These are phyloP conservation scores for Xylariomycetidae sp. DNA, from an alignment of 2,329 filamentous ascomycete genomes.

Conservation along the genomic window DNA sequence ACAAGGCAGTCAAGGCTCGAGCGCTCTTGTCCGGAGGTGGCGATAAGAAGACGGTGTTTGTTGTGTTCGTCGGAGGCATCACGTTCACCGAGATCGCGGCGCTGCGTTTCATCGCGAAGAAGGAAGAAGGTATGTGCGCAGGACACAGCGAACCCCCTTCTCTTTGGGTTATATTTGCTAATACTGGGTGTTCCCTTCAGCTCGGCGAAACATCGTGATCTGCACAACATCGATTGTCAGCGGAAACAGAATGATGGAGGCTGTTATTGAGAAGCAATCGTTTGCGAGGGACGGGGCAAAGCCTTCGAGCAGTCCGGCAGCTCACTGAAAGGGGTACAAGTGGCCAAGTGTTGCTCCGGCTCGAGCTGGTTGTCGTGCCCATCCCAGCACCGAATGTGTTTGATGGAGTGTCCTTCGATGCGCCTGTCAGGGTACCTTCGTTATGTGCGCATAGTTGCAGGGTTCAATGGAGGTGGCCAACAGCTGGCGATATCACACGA, in stretches of 20 bases:
- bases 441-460: no score
- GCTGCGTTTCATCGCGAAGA: conserved; percentile 78
- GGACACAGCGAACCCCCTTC: not conserved
- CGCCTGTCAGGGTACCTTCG: no score
- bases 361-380: no score
- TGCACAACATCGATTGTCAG: conserved; percentile 89
- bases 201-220: conserved; percentile 77
- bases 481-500: no score
- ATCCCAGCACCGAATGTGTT: no score
- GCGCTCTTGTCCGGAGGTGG: conserved; percentile 71
- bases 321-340: no score
- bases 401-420: no score
- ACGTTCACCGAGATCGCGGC: conserved; percentile 96
- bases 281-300: conserved; percentile 42
- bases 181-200: conserved; percentile 31
- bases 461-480: no score
- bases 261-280: conserved; percentile 67
- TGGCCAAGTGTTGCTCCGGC: no score
- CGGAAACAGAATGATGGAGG: conserved; percentile 83
- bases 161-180: conserved; percentile 3
- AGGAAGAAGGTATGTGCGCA: conserved; percentile 59
- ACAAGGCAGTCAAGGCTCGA: conserved; percentile 83
- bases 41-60: conserved; percentile 77
- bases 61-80: conserved; percentile 97
- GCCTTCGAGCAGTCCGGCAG: conserved; percentile 11